Evolutionary conservation across 441 rosid species (phyloP), one percentile per base, ranked within the genome.

Genomic region (Euphorbia celastroides): DNA sequence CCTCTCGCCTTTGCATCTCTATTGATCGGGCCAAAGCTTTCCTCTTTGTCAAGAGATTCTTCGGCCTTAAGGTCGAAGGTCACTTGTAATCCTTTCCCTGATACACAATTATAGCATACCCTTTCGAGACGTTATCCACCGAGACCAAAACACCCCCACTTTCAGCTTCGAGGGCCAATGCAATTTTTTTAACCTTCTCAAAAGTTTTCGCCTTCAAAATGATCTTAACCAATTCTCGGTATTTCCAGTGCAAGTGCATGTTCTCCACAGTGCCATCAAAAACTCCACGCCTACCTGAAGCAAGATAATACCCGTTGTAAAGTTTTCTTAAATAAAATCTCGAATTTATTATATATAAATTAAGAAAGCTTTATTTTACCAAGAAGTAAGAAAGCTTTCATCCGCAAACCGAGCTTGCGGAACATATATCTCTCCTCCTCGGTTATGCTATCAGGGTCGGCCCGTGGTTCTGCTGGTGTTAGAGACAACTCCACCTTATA

Each of bases 211-310:
- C 84, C 77, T 91, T 89, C 76, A 89, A 75, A 58, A 88, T 80
- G 74, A 93, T 86, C 79, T 93, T 91, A 72, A 93, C 79, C 78
- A 93, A 79, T 72, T 91, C 99, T 19, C 99, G 80, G 73, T 93
- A 86, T 70, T 91, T 93, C 99, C 99, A 93, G 68, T 91, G 99
- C 83, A 93, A 81, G 80, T 93, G 99, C 97, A 93, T 93, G 79
- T 93, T 93, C 74, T 93, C 97, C 75, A 93, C 88, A 2, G 99
- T 93, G 65, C 99, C 97, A 78, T 86, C 96, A 59, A 91, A 93
- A 75, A 93, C 92, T 38, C 99, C 99, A 60, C 96, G 92, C 60
- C 97, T 78, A 72, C 97, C 99, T 93, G 84, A 73, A 83, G 42
- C 70, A 73, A 62, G 75, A 66, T 66, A 74, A 58, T 22, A 50